These are phyloP conservation scores for Populus tremula DNA, from an alignment of 345 rosid genomes.

Conservation along the genomic window DNA sequence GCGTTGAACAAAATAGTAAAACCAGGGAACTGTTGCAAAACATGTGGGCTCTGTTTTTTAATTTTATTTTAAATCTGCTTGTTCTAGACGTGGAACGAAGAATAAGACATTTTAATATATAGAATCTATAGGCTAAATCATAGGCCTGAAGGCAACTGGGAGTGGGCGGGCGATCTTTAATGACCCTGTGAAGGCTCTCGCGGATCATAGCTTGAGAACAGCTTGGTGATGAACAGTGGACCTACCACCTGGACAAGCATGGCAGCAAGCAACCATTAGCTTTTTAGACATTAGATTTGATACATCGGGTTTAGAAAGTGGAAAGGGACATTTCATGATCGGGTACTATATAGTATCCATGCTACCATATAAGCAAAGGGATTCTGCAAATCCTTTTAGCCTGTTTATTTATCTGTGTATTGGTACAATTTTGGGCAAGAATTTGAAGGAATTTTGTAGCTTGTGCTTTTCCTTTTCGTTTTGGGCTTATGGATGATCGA, in stretches of 20 bases:
- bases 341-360: not conserved
- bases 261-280: constrained; percentile 17
- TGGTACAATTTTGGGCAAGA: not conserved
- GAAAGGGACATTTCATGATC: constrained; percentile 17
- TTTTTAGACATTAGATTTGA: not conserved
- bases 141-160: not conserved
- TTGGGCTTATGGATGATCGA: constrained; percentile 3
- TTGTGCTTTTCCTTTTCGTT: constrained; percentile 13
- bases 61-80: not conserved
- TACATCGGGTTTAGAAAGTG: constrained; percentile 9
- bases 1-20: not conserved
- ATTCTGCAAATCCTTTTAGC: constrained; percentile 13
- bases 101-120: not conserved
- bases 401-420: not conserved
- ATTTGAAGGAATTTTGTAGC: no score
- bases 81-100: not conserved
- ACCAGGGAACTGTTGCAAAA: not conserved
- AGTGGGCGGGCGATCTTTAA: constrained; percentile 22
- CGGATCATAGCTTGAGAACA: not conserved
- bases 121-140: not conserved
- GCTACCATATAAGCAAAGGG: not conserved
- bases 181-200: not conserved
- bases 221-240: constrained; percentile 12
- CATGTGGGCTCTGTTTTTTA: not conserved
- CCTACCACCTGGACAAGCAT: constrained; percentile 3